Conservation (phyloP, 805 yeast species). For the Kregervanrija pseudodelftensis region DNA sequence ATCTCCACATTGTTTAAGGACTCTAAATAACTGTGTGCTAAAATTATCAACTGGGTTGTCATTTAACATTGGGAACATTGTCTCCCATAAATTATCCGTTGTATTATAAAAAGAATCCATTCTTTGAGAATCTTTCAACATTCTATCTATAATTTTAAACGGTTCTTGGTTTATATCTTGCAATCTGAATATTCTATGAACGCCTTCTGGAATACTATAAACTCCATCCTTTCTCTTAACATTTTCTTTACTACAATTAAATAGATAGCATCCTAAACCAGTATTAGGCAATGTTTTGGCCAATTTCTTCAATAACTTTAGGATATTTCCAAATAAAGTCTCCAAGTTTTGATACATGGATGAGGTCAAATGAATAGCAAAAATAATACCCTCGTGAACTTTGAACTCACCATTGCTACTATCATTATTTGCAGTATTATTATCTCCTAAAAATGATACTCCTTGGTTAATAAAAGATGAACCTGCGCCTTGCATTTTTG, state of each 20-base stretch:
- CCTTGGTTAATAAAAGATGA: too few species aligned
- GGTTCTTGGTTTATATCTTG: constrained; percentile 47
- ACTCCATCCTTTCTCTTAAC: too few species aligned
- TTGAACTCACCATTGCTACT: constrained; percentile 29
- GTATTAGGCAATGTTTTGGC: constrained; percentile 60
- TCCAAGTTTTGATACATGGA: constrained; percentile 34
- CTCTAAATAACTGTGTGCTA: constrained; percentile 31
- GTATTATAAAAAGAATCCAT: constrained; percentile 5
- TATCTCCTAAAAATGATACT: too few species aligned
- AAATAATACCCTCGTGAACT: constrained; percentile 55
- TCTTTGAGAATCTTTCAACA: constrained; percentile 35
- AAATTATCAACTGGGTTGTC: constrained; percentile 16
- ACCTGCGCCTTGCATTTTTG: too few species aligned
- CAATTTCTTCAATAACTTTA: constrained; percentile 57
- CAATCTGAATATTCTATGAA: constrained; percentile 44
- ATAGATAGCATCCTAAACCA: constrained; percentile 67
- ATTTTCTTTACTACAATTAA: constrained; percentile 35
- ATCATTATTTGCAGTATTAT: neutral
- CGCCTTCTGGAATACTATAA: constrained; percentile 28
- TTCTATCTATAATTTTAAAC: constrained; percentile 49
- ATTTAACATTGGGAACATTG: constrained; percentile 24
- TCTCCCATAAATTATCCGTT: constrained; percentile 8
- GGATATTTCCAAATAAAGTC: constrained; percentile 45
- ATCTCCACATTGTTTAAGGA: constrained; percentile 47
- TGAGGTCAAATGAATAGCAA: constrained; percentile 54